These are phyloP conservation scores for Endotrypanum monterogeii DNA, from an alignment of 208 protist genomes.

Conservation along the genomic window DNA sequence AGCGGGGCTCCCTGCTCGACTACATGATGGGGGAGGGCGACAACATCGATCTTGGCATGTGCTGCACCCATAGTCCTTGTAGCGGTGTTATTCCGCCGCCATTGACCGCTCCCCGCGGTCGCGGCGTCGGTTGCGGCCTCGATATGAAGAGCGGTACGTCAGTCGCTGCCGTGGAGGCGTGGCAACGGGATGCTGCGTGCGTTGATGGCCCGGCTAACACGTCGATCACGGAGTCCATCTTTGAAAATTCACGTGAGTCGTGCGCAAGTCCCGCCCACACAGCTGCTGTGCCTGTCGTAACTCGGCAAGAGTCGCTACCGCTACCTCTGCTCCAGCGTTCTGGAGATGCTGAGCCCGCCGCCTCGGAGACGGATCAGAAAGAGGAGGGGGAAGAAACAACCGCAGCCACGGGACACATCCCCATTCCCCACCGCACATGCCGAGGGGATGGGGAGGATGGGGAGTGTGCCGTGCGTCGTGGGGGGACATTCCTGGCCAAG, in stretches of 20 bases:
- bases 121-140: background rate
- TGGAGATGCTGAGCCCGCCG: background rate
- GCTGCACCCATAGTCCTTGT: background rate
- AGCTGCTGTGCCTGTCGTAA: background rate
- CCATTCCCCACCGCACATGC: background rate
- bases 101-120: background rate
- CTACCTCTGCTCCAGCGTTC: background rate
- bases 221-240: slow-evolving; percentile 12
- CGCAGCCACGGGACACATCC: background rate
- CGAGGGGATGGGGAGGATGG: slow-evolving; percentile 9
- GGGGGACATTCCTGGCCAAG: background rate
- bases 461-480: slow-evolving; percentile 1
- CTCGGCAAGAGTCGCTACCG: background rate
- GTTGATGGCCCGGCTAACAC: slow-evolving; percentile 8
- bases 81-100: background rate
- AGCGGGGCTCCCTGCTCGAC: slow-evolving; percentile 78
- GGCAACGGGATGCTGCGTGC: background rate
- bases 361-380: background rate
- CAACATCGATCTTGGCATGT: slow-evolving; percentile 34
- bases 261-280: background rate
- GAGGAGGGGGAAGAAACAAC: background rate
- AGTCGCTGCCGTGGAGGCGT: slow-evolving; percentile 10
- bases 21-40: slow-evolving; percentile 62
- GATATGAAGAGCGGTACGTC: background rate
- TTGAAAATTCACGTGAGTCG: slow-evolving; percentile 6